Evolutionary conservation across 495 filamentous ascomycete genomes (phyloP).

Genomic region (Chaetomium tenue): DNA sequence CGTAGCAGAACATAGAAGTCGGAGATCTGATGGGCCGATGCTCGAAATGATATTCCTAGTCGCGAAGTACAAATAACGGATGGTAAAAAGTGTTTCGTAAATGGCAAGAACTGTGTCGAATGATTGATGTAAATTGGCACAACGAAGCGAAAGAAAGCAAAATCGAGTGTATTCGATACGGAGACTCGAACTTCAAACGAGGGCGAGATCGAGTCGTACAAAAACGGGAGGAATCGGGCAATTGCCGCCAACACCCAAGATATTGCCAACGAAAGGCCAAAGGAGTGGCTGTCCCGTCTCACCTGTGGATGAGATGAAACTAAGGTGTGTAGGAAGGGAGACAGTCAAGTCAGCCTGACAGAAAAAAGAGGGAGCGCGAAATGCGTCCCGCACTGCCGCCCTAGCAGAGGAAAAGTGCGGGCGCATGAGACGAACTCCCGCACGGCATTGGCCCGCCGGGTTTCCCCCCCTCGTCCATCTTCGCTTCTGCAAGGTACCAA

Average conservation of each 20-base stretch:
- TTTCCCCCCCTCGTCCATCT: slow-evolving; percentile 2
- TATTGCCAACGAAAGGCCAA: slow-evolving; percentile 2
- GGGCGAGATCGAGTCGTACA: not conserved
- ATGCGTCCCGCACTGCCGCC: not conserved
- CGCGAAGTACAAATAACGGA: not conserved
- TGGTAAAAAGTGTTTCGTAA: not conserved
- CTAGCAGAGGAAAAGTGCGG: slow-evolving; percentile 16
- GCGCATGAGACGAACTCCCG: slow-evolving; percentile 12
- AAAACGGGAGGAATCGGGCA: slow-evolving; percentile 4
- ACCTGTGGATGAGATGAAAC: slow-evolving; percentile 22
- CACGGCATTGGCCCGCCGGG: slow-evolving; percentile 18
- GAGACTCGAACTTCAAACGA: not conserved
- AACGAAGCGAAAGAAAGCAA: not conserved
- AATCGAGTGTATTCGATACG: not conserved
- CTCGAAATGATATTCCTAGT: not conserved
- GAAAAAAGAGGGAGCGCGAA: not conserved
- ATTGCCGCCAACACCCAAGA: slow-evolving; percentile 7
- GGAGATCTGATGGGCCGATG: not conserved
- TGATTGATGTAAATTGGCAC: not conserved
- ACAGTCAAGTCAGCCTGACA: slow-evolving; percentile 18
- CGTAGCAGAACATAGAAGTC: not conserved
- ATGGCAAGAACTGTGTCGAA: not conserved
- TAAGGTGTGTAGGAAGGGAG: slow-evolving; percentile 6
- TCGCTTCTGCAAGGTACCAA: slow-evolving; percentile 22
- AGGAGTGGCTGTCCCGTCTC: slow-evolving; percentile 23